Base-by-base conservation (phyloP, 305 asterid genomes). In the Stenogyne calaminthoides region DNA sequence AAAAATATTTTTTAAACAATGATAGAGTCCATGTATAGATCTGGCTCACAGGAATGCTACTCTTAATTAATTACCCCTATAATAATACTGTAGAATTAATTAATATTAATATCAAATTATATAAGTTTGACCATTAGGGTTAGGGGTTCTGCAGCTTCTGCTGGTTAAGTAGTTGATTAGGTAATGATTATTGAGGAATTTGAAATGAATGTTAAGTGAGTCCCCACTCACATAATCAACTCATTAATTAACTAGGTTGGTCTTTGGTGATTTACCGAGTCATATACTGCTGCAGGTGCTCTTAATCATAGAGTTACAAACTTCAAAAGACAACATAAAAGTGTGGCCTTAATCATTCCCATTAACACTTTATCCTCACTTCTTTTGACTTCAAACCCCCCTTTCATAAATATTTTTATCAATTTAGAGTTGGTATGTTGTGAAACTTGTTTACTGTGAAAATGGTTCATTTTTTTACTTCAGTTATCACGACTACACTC, bases 351-450 rank as follows among this genome's bases (percentile, higher is more conserved):
- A 67, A 79, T 82, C 62, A 82, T 27, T 82, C 79, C 66, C 62
- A 46, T 16, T 52, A 42, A 44, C 58, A 16, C 77, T 67, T 78
- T 77, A 7, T 66, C 68, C 56, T 59, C 68, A 32, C 56, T 56
- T 65, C 71, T 69, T 79, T 79, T 80, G 87, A 83, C 82, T 77
- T 60, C 66, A 64, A 69, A 18, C 25, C 29, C 36, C 7, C 60
- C 59, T 49, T 34, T 15, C 42, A 29, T 59, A 11, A 27, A 29
- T 63, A 34, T 32, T 49, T 6, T 18, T 73, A 40, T 64, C 47
- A 15, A 51, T n/a, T n/a, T n/a, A n/a, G n/a, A n/a, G n/a, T n/a
- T n/a, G n/a, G n/a, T n/a, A n/a, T n/a, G n/a, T n/a, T n/a, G n/a
- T n/a, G n/a, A n/a, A n/a, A n/a, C n/a, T n/a, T n/a, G n/a, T n/a